phyloP scores from a whole-genome alignment of 257 asterid genomes.

The Plectranthus barbatus region DNA sequence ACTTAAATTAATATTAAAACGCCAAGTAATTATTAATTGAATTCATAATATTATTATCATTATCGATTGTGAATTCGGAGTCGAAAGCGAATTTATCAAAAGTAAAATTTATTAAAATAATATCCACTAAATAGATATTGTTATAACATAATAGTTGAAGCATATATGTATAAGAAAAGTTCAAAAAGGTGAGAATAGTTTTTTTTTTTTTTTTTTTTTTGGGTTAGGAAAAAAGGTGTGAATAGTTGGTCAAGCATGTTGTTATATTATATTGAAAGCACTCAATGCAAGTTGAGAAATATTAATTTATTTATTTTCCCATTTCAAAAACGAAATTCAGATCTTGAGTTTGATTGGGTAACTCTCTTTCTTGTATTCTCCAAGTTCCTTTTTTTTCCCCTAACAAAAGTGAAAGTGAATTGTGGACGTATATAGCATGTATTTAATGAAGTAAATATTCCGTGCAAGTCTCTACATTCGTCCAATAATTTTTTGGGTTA shows the following conservation, averaged over 20 bases:
- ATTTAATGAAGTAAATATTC: background rate
- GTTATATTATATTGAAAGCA: background rate
- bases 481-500: background rate
- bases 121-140: background rate
- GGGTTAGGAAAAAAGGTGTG: background rate
- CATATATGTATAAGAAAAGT: background rate
- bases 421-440: background rate
- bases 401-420: background rate
- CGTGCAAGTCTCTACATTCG: conserved; percentile 7
- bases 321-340: background rate
- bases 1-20: too few relatives aligned
- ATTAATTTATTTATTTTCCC: background rate
- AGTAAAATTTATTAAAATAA: background rate
- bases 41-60: too few relatives aligned
- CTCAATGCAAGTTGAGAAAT: background rate
- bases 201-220: too few relatives aligned
- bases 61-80: too few relatives aligned
- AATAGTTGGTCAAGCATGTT: background rate
- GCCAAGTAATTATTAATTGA: too few relatives aligned
- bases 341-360: background rate
- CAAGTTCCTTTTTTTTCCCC: background rate
- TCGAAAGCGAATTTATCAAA: background rate
- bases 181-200: background rate
- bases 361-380: background rate
- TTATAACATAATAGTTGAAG: background rate